Evolutionary conservation across 306 rosid species (phyloP).

Genomic region (Arachis hypogaea): DNA sequence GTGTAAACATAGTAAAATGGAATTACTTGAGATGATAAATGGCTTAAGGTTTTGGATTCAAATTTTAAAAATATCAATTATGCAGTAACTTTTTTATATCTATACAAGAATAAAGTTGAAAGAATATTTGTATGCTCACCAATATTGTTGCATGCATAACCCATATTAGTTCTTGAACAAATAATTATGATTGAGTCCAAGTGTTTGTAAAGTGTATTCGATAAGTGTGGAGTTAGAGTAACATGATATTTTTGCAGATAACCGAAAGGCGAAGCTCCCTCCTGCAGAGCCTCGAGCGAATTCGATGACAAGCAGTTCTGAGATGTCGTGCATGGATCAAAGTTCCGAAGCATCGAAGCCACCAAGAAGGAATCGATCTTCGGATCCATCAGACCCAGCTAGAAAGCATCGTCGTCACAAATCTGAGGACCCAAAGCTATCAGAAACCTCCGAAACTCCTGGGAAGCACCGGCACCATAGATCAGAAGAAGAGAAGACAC

Average conservation of each 20-base stretch:
- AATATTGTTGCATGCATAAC: neutral
- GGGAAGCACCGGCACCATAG: slow-evolving; percentile 8
- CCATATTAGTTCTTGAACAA: too few species aligned
- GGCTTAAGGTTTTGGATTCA: too few species aligned
- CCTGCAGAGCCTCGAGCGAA: slow-evolving; percentile 22
- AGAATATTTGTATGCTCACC: neutral
- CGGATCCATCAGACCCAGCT: neutral
- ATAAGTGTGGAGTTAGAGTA: too few species aligned
- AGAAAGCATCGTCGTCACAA: neutral
- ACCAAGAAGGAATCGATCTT: slow-evolving; percentile 53
- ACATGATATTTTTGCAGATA: slow-evolving; percentile 28
- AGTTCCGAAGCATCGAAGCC: slow-evolving; percentile 44
- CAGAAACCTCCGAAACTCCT: slow-evolving; percentile 12
- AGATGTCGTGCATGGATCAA: slow-evolving; percentile 31
- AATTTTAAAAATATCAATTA: too few species aligned
- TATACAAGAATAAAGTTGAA: neutral
- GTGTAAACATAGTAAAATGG: too few species aligned
- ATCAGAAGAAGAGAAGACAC: neutral
- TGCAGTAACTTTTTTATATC: neutral
- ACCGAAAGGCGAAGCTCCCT: slow-evolving; percentile 49
- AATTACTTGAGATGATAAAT: too few species aligned
- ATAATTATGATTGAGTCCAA: too few species aligned
- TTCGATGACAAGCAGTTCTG: slow-evolving; percentile 35
- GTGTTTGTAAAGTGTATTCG: too few species aligned
- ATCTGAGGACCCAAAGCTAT: neutral